Base-by-base conservation (phyloP, 495 filamentous ascomycete genomes). In the Tuber umbilicatum region DNA sequence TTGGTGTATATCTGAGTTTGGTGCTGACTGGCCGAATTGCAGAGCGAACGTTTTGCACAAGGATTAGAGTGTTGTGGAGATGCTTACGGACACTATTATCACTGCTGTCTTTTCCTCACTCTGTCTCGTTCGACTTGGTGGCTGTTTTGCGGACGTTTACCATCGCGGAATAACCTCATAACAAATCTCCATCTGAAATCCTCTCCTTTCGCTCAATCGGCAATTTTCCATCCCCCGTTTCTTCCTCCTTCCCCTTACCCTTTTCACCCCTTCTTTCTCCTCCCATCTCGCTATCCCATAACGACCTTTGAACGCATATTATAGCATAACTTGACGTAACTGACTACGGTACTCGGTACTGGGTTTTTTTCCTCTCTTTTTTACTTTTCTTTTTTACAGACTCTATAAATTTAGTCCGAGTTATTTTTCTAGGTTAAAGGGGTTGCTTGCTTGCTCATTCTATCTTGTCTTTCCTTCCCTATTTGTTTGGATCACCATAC, bases 21-120 rank as follows among this genome's bases (percentile, higher is more conserved):
- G 68, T 71, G 35, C 75, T 79, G 69, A 79, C 74, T 47, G 37
- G 68, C 42, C 60, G 23, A 45, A 31, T 27, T 35, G 60, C 37
- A 79, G 77, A 67, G 77, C 77, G 14, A 78, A 79, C 69, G 77
- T 79, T 55, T 78, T 79, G 43, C 77, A 79, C 37, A 78, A 78
- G 35, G 77, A 79, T 72, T 79, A 79, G 40, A 67, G 31, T 60
- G 47, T 55, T 9, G n/a, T 12, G 27, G 23, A 14, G 47, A 27
- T 21, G 9, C 45, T 9, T 7, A 23, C 45, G 23, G 23, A 23
- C 5, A 21, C 45, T 23, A 23, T 47, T 47, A 23, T 23, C 7
- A 55, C 43, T 7, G 14, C 43, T 7, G 14, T 12, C 14, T n/a
- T 55, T 55, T n/a, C 42, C 27, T n/a, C 7, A n/a, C 47, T 55